Evolutionary conservation across 2,329 filamentous ascomycete species (phyloP), one percentile per base, ranked within the genome.

Genomic region (Lachnum nothofagi): DNA sequence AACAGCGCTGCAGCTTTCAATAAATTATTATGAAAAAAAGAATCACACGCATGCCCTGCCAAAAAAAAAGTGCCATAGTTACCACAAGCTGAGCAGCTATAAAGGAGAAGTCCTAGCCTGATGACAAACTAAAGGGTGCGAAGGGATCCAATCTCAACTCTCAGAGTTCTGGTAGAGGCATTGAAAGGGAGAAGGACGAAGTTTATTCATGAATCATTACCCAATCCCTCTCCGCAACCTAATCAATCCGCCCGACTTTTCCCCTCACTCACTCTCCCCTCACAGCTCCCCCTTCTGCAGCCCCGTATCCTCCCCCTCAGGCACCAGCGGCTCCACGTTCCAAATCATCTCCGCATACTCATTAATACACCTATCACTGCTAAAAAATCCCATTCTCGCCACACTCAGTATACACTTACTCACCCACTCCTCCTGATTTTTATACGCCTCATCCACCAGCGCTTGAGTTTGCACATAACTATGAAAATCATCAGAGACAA

Each of bases 301-400:
- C 4, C 57, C 57, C 6, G 6, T 12, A 23, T 40, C 51, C 2
- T 37, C 41, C 23, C 51, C 49, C 25, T 57, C 57, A 5, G 60
- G 55, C n/a, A 24, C 38, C 43, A 65, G 45, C 8, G 91, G 91
- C 74, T 97, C 91, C 33, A 95, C 76, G 65, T 97, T 97, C 93
- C 93, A 98, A 67, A 98, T 96, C 56, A 78, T 83, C 68, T 98
- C 91, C 0, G 93, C 93, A 71, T 98, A 98, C 76, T 96, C 91
- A 63, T 91, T 88, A 68, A 97, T 96, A 71, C 91, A 95, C 33
- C 91, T 80, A 68, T 97, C 91, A 56, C 86, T 91, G 60, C 83
- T 91, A 75, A 97, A 97, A 80, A 97, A 97, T 31, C 91, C 93
- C 93, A 98, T 98, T 34, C 91, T 78, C 5, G 89, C 79, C 16